These are phyloP conservation scores for Melanogaster broomeanus DNA, from an alignment of 768 basidiomycete species.

Conservation along the genomic window DNA sequence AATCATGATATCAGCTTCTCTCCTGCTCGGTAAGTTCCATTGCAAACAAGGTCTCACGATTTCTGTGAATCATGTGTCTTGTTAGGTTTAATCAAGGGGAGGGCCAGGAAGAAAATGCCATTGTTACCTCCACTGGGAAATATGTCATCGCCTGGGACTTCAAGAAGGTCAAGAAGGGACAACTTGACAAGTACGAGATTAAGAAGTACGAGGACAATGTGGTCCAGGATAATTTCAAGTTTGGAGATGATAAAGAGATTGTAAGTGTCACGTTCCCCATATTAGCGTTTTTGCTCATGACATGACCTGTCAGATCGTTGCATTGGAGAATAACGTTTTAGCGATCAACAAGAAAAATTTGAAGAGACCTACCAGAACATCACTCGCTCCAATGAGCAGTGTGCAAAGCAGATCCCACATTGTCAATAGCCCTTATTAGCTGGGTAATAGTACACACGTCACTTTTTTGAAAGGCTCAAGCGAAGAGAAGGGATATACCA, in stretches of 20 bases:
- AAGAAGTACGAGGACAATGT: slow-evolving; percentile 94
- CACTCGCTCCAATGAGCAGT: slow-evolving; percentile 51
- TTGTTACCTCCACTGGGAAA: slow-evolving; percentile 91
- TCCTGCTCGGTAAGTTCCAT: slow-evolving; percentile 74
- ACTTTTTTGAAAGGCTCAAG: background rate
- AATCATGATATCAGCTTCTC: slow-evolving; percentile 83
- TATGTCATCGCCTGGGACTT: slow-evolving; percentile 99
- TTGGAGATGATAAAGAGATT: slow-evolving; percentile 96
- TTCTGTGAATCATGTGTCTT: slow-evolving; percentile 5
- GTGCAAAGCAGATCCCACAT: slow-evolving; percentile 59
- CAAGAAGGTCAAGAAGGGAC: slow-evolving; percentile 90
- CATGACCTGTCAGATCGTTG: slow-evolving; percentile 72
- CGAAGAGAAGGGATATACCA: slow-evolving; percentile 16
- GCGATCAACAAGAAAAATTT: slow-evolving; percentile 93
- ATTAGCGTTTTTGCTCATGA: slow-evolving; percentile 1
- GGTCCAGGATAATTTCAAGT: slow-evolving; percentile 97
- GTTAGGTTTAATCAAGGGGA: slow-evolving; percentile 89
- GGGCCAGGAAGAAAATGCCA: slow-evolving; percentile 89
- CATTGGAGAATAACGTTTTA: slow-evolving; percentile 90
- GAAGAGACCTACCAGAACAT: slow-evolving; percentile 76
- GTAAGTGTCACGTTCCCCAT: slow-evolving; percentile 44
- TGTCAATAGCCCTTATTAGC: slow-evolving; percentile 65
- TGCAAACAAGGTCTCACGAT: background rate
- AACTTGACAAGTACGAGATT: slow-evolving; percentile 91
- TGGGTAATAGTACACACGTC: background rate